Conservation (phyloP, 768 basidiomycete genomes). For the Candolleomyces aberdarensis region DNA sequence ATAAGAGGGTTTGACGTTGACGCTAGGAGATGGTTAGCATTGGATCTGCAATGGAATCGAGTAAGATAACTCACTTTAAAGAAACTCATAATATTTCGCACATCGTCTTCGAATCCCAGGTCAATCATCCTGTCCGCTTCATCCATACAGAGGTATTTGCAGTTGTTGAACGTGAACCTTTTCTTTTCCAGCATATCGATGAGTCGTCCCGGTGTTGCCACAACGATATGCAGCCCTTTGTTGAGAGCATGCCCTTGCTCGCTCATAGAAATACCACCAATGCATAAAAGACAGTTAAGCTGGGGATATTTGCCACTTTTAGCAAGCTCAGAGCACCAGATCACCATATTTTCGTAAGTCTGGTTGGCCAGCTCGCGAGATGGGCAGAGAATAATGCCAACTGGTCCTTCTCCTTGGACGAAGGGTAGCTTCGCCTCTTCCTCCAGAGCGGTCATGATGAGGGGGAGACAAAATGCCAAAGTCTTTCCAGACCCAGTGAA, state of each 20-base stretch:
- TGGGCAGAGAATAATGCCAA: constrained; percentile 95
- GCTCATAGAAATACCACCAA: constrained; percentile 97
- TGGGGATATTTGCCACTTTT: constrained; percentile 80
- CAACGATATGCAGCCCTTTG: constrained; percentile 92
- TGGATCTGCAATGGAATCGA: neutral
- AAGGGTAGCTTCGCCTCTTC: constrained; percentile 91
- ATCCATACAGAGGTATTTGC: constrained; percentile 98
- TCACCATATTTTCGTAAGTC: constrained; percentile 91
- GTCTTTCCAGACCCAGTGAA: constrained; percentile 99
- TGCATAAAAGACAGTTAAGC: constrained; percentile 87
- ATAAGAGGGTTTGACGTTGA: constrained; percentile 94
- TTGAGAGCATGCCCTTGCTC: constrained; percentile 92
- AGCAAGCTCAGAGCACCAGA: constrained; percentile 82
- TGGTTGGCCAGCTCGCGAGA: constrained; percentile 96
- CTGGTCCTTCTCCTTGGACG: constrained; percentile 90
- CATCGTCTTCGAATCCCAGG: constrained; percentile 97
- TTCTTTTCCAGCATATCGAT: constrained; percentile 99
- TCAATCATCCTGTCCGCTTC: constrained; percentile 99
- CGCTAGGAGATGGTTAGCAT: constrained; percentile 43
- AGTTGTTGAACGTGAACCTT: constrained; percentile 86
- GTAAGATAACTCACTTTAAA: constrained; percentile 69
- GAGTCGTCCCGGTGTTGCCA: constrained; percentile 93
- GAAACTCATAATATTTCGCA: constrained; percentile 98
- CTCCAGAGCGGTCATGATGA: constrained; percentile 95
- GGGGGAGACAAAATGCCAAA: constrained; percentile 94